Evolutionary conservation across 805 yeast genomes (phyloP).

Genomic region (Candida maesae): DNA sequence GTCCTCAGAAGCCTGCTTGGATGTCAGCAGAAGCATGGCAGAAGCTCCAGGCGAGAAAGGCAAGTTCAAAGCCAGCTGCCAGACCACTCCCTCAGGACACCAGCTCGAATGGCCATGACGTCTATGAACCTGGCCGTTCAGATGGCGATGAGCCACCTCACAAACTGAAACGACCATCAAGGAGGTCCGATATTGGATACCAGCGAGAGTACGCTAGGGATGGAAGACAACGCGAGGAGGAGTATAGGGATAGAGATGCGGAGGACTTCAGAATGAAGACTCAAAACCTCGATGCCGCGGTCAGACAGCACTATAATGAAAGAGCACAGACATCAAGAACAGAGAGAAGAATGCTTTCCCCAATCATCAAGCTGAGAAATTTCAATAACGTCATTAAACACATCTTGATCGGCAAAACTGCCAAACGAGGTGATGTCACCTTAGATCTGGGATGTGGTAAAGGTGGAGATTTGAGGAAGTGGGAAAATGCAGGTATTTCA

Average conservation of each 20-base stretch:
- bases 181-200: slow-evolving; percentile 14
- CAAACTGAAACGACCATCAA: slow-evolving; percentile 17
- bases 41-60: background rate
- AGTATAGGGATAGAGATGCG: slow-evolving; percentile 1
- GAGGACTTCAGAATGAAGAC: slow-evolving; percentile 9
- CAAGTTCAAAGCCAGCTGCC: background rate
- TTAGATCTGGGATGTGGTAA: slow-evolving; percentile 95
- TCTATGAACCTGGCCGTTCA: background rate
- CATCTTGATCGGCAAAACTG: slow-evolving; percentile 71
- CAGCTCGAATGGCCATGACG: background rate
- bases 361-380: slow-evolving; percentile 79
- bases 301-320: slow-evolving; percentile 81
- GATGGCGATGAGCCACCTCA: slow-evolving; percentile 7
- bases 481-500: slow-evolving; percentile 67
- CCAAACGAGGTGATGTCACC: slow-evolving; percentile 51
- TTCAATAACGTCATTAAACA: slow-evolving; percentile 92
- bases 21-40: slow-evolving; percentile 1
- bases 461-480: slow-evolving; percentile 94
- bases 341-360: slow-evolving; percentile 65
- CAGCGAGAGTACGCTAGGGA: slow-evolving; percentile 2
- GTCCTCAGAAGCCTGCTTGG: slow-evolving; percentile 6
- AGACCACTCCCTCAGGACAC: background rate
- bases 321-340: slow-evolving; percentile 66
- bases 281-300: slow-evolving; percentile 51
- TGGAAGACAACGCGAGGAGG: slow-evolving; percentile 4